Conservation (phyloP, 73 alveolate genomes). For the Paramecium primaurelia region DNA sequence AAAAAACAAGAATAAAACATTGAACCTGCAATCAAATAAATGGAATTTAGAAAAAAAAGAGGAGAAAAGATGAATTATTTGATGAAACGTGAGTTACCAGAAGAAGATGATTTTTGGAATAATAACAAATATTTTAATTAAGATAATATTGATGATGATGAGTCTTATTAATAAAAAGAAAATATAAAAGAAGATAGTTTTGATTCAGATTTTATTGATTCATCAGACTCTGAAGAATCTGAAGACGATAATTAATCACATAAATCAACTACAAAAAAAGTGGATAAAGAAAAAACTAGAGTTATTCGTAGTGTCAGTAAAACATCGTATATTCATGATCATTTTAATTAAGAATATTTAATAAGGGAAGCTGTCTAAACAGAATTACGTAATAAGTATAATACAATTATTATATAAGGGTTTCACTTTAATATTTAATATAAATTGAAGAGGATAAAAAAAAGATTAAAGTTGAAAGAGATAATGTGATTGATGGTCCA, state of each 20-base stretch:
- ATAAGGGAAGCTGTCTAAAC: slow-evolving; percentile 25
- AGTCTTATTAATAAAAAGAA: slow-evolving; percentile 1
- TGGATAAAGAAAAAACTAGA: neutral
- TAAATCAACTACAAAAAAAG: neutral
- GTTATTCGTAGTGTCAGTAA: neutral
- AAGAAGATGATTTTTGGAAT: slow-evolving; percentile 42
- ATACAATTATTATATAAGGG: neutral
- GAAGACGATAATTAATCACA: neutral
- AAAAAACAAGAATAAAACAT: neutral
- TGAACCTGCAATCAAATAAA: slow-evolving; percentile 14
- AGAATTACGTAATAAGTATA: neutral
- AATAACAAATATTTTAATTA: slow-evolving; percentile 24
- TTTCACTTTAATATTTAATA: neutral
- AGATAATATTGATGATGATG: slow-evolving; percentile 11
- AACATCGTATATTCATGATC: slow-evolving; percentile 22
- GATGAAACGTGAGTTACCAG: neutral
- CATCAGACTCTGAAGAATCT: neutral
- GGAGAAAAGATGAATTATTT: slow-evolving; percentile 3
- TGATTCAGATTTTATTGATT: slow-evolving; percentile 13
- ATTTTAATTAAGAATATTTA: neutral
- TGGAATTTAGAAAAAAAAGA: slow-evolving; percentile 20
- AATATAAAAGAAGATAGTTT: neutral
- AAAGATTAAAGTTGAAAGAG: neutral
- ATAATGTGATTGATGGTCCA: neutral
- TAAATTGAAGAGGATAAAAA: slow-evolving; percentile 39